Conservation (phyloP, 2,329 filamentous ascomycete species). For the Paramyrothecium sp. region DNA sequence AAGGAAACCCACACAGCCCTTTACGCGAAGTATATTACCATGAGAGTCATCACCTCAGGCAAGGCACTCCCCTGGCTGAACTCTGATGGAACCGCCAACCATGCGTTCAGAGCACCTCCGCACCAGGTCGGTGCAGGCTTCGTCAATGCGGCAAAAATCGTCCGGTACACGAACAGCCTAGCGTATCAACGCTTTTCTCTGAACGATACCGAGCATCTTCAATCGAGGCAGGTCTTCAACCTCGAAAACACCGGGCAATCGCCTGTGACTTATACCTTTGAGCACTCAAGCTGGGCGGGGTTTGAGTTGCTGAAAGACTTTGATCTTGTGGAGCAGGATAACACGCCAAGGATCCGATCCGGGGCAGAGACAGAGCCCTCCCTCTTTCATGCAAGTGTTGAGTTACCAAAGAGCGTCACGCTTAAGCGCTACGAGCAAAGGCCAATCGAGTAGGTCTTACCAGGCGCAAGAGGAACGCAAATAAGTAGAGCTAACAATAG, state of each 20-base stretch:
- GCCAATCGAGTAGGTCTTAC: constrained; percentile 3
- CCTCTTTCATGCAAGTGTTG: constrained; percentile 4
- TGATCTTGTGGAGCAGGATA: constrained; percentile 26
- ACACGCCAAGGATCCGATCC: too few species aligned
- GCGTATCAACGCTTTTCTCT: constrained; percentile 36
- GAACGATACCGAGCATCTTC: constrained; percentile 41
- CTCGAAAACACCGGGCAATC: constrained; percentile 37
- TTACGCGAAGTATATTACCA: constrained; percentile 10
- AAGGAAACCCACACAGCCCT: constrained; percentile 19
- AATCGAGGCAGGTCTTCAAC: constrained; percentile 11
- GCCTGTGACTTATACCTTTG: constrained; percentile 31
- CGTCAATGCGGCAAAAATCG: constrained; percentile 36
- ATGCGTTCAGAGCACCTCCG: constrained; percentile 31
- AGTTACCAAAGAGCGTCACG: constrained; percentile 1
- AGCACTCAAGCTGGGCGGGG: constrained; percentile 26
- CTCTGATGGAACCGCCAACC: constrained; percentile 3
- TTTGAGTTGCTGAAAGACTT: background rate
- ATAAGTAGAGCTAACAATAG: too few species aligned
- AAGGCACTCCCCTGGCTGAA: constrained; percentile 23
- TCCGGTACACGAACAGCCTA: constrained; percentile 33
- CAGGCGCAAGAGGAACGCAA: too few species aligned
- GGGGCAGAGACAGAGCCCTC: too few species aligned
- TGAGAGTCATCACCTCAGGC: constrained; percentile 12
- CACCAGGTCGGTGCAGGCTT: constrained; percentile 37
- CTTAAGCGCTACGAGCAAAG: constrained; percentile 15